Base-by-base conservation (phyloP, 1,284 basidiomycete species). In the Schizophyllum amplum region DNA sequence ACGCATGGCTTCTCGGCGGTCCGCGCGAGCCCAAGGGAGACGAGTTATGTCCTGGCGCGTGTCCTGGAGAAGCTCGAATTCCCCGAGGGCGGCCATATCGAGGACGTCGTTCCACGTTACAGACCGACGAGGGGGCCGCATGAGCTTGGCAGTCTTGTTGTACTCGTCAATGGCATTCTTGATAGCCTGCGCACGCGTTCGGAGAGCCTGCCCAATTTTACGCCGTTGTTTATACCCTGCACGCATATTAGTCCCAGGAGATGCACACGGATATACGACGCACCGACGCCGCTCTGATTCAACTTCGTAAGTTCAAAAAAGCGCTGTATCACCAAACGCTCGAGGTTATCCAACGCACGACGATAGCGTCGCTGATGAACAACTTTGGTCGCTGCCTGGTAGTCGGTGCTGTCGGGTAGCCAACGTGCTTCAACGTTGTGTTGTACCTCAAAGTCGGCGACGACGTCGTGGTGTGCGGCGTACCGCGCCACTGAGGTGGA, bases 41-140 rank as follows among this genome's bases (percentile, higher is more conserved):
- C 53, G 17, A 6, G 60, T 60, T 13, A 72, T 61, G 54, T 71
- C 68, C 11, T 66, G 55, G 5, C 65, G 62, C 0, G 64, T 59
- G 50, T 72, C 63, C 1, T 65, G 64, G 1, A 76, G 64, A 5
- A 75, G 65, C 53, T 71, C 69, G 51, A 75, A 72, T 24, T 74
- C 71, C 4, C 66, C 65, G 1, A 74, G 59, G n/a, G 20, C 67
- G 68, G 4, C 59, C 59, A 55, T 67, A 68, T 68, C 60, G 4
- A 69, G 57, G 11, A 75, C 59, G 23, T 71, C 63, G 4, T 63
- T 60, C 66, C 69, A 72, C 2, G 53, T 33, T 13, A 75, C 61
- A 1, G 26, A 24, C 9, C 58, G 59, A 15, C 55, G 58, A 23
- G 58, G 67, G 47, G 59, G 67, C 25, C 53, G 55, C 22, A 68